Conservation (phyloP, 116 monocot genomes). For the Dioscorea cayenensis region DNA sequence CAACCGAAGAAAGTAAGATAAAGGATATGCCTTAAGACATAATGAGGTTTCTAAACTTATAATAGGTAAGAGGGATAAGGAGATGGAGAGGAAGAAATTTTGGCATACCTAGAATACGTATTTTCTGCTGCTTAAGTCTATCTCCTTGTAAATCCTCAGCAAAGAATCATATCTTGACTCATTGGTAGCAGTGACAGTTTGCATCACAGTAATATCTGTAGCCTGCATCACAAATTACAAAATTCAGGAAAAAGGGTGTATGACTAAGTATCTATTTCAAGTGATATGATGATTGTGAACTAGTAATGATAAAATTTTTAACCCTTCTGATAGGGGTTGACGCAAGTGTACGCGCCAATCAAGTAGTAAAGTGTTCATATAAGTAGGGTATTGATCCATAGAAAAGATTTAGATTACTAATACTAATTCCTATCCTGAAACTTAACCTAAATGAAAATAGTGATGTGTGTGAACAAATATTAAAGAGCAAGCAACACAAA, state of each 20-base stretch:
- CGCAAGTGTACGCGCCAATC: too few species aligned
- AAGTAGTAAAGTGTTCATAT: too few species aligned
- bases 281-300: background rate
- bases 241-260: background rate
- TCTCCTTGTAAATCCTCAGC: slow-evolving; percentile 71
- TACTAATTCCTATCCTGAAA: too few species aligned
- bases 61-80: background rate
- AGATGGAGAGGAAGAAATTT: background rate
- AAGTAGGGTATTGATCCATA: too few species aligned
- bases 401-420: too few species aligned
- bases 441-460: too few species aligned
- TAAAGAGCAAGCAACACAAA: too few species aligned
- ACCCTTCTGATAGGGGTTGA: slow-evolving; percentile 48
- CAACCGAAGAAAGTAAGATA: slow-evolving; percentile 30
- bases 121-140: slow-evolving; percentile 87
- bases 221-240: slow-evolving; percentile 36
- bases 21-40: background rate
- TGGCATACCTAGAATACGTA: slow-evolving; percentile 64
- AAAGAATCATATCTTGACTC: slow-evolving; percentile 72
- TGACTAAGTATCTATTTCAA: background rate
- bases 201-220: slow-evolving; percentile 76
- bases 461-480: too few species aligned
- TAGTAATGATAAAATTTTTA: background rate
- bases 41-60: background rate
- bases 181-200: slow-evolving; percentile 30